A percentile compares a stretch with the other conserved stretches of the same genome.
Evolutionary conservation across 2,329 filamentous ascomycete genomes (phyloP).

Genomic region (Aspergillus sp.): DNA sequence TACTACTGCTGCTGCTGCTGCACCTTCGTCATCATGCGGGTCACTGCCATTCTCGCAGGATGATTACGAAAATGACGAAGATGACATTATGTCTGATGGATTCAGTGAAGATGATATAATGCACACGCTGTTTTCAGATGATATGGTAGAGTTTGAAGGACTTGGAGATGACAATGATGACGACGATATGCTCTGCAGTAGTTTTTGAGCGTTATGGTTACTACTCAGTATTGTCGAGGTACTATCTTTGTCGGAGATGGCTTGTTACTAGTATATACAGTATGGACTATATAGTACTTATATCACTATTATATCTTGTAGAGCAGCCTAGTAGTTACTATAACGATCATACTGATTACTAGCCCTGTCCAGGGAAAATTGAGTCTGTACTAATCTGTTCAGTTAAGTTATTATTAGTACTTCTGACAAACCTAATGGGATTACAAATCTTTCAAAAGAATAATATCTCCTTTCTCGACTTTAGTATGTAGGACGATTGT

Average conservation of each 20-base stretch:
- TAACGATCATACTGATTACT: too few relatives aligned
- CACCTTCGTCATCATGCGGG: neutral
- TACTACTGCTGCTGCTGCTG: neutral
- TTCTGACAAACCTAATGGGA: too few relatives aligned
- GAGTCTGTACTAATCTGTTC: too few relatives aligned
- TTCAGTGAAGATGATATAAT: neutral
- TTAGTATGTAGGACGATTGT: neutral
- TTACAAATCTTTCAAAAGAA: too few relatives aligned
- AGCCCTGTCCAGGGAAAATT: too few relatives aligned
- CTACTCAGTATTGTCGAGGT: too few relatives aligned
- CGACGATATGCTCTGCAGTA: conserved; percentile 14
- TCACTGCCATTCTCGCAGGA: neutral
- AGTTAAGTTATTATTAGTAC: too few relatives aligned
- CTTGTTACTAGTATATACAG: neutral
- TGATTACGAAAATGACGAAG: neutral
- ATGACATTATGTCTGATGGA: conserved; percentile 4
- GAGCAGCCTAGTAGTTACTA: too few relatives aligned
- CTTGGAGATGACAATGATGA: neutral
- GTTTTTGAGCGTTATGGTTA: neutral
- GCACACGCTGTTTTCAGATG: neutral
- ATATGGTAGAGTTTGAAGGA: neutral
- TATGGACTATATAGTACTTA: neutral
- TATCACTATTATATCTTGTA: too few relatives aligned
- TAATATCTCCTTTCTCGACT: too few relatives aligned
- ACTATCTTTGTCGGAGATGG: too few relatives aligned